A percentile compares a stretch with the other conserved stretches of the same genome.
Conservation (phyloP, 2,329 filamentous ascomycete species). For the Aspergillus viridinutans region DNA sequence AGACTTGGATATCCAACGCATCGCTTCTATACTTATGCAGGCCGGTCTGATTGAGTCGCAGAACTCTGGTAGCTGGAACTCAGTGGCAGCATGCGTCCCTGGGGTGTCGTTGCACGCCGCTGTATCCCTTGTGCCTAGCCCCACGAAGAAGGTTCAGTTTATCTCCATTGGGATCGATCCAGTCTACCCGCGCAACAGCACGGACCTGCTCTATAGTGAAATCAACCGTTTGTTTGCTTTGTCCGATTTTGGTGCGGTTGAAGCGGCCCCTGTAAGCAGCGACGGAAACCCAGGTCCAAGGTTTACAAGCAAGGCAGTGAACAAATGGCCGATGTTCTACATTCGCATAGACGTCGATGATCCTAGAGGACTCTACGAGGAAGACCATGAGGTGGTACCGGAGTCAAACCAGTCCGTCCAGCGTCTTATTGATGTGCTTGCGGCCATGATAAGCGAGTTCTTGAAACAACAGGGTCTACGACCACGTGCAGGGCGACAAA, state of each 20-base stretch:
- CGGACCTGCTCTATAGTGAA: conserved; percentile 68
- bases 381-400: conserved; percentile 30
- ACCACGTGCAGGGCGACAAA: conserved; percentile 41
- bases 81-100: conserved; percentile 62
- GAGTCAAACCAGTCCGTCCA: conserved; percentile 47
- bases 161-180: conserved; percentile 73
- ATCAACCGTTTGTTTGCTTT: conserved; percentile 72
- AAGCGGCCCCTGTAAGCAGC: conserved; percentile 39
- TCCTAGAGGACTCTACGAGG: conserved; percentile 37
- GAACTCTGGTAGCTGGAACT: conserved; percentile 61
- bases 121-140: conserved; percentile 66
- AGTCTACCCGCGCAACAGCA: conserved; percentile 51
- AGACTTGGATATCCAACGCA: conserved; percentile 25
- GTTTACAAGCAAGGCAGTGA: conserved; percentile 59
- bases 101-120: conserved; percentile 63
- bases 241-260: conserved; percentile 69
- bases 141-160: conserved; percentile 72
- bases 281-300: conserved; percentile 48
- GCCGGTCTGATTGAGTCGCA: conserved; percentile 57
- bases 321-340: conserved; percentile 86
- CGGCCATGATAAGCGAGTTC: conserved; percentile 68
- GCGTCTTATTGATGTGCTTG: conserved; percentile 60
- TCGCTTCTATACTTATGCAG: conserved; percentile 60
- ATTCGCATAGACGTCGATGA: conserved; percentile 60
- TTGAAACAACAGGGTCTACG: conserved; percentile 67